Percentiles rank a stretch among this genome's conserved stretches.
Conservation (phyloP, 306 rosid genomes). For the Cicer pinnatifidum region DNA sequence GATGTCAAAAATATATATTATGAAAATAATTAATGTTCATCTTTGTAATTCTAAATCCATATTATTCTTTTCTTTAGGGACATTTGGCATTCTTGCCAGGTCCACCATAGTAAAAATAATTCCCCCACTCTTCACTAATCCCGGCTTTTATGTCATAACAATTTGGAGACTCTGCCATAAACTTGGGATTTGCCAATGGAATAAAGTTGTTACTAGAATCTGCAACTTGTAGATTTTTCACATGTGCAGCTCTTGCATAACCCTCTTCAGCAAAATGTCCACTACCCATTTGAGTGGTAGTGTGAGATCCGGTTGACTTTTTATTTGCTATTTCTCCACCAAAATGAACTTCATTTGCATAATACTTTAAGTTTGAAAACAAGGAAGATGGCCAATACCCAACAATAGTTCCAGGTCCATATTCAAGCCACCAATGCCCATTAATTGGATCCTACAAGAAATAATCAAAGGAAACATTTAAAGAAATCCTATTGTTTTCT, state of each 20-base stretch:
- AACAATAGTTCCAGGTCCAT: conserved; percentile 66
- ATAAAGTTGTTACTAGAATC: conserved; percentile 78
- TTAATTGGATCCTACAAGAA: conserved; percentile 74
- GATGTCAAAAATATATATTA: conserved; percentile 29
- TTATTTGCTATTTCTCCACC: conserved; percentile 86
- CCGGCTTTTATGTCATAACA: conserved; percentile 90
- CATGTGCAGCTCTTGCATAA: conserved; percentile 77
- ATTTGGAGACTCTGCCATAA: conserved; percentile 77
- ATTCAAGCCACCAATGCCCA: conserved; percentile 95
- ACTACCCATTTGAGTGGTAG: conserved; percentile 90
- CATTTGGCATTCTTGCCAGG: conserved; percentile 86
- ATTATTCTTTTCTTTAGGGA: conserved; percentile 53
- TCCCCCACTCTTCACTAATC: conserved; percentile 79
- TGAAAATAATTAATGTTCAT: neutral
- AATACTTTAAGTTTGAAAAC: conserved; percentile 70
- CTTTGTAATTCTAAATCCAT: conserved; percentile 36
- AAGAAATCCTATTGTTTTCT: neutral
- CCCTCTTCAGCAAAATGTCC: conserved; percentile 88
- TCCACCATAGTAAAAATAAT: conserved; percentile 91
- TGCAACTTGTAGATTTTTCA: conserved; percentile 73
- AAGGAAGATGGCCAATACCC: conserved; percentile 91
- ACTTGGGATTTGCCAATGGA: conserved; percentile 66
- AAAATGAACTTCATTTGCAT: conserved; percentile 83
- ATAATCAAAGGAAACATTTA: conserved; percentile 2
- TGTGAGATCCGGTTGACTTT: conserved; percentile 63